Percentiles rank a stretch among this genome's conserved stretches.
These are phyloP conservation scores for Xanthoparmelia taractica DNA, from an alignment of 495 filamentous ascomycete genomes.

Conservation along the genomic window DNA sequence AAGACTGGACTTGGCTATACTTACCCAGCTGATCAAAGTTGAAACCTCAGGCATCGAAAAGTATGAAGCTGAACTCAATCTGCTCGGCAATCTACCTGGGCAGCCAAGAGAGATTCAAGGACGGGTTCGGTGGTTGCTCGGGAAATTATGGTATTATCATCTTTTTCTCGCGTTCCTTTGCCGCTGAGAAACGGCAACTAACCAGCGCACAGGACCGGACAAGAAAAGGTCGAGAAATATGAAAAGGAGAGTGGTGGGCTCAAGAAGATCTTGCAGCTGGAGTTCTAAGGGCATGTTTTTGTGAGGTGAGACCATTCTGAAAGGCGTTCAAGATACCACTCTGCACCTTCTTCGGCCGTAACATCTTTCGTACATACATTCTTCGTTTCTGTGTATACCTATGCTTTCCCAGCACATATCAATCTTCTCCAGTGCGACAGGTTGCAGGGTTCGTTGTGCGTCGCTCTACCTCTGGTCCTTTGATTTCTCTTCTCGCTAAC, in stretches of 20 bases:
- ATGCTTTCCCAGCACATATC: neutral
- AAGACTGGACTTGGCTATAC: conserved; percentile 64
- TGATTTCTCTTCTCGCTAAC: neutral
- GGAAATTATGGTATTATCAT: conserved; percentile 50
- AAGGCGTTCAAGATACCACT: conserved; percentile 12
- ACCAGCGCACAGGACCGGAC: conserved; percentile 33
- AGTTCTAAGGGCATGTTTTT: conserved; percentile 14
- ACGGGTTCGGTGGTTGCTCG: conserved; percentile 62
- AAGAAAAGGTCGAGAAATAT: conserved; percentile 65
- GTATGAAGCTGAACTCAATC: conserved; percentile 66
- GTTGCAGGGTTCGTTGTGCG: neutral
- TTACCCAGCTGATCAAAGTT: conserved; percentile 57
- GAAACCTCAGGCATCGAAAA: conserved; percentile 72
- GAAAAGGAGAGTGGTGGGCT: conserved; percentile 63
- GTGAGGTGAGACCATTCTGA: neutral
- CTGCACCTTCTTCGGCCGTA: conserved; percentile 4
- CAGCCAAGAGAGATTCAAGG: conserved; percentile 53
- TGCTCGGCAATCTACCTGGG: conserved; percentile 54
- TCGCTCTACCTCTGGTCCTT: neutral
- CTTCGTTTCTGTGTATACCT: neutral
- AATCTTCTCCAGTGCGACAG: neutral
- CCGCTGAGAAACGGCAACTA: neutral
- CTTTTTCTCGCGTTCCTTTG: neutral
- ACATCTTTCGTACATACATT: neutral
- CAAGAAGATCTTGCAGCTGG: conserved; percentile 51